Conservation (phyloP, 2,329 filamentous ascomycete species). For the Aspergillus intermedius region DNA sequence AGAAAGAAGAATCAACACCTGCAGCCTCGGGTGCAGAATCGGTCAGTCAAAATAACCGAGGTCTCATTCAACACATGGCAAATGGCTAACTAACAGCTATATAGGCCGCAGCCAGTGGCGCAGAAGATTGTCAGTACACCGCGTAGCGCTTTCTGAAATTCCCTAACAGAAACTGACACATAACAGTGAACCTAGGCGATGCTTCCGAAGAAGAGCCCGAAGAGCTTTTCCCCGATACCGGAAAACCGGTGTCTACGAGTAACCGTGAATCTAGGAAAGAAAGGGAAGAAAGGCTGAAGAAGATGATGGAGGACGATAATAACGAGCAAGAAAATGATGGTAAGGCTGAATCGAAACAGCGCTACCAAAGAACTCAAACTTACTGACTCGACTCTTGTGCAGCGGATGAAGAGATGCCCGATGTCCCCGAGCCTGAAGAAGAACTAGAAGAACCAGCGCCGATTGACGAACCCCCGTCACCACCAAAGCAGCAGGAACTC, state of each 20-base stretch:
- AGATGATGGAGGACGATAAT: conserved; percentile 69
- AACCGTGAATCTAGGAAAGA: conserved; percentile 50
- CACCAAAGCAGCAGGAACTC: conserved; percentile 43
- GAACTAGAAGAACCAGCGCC: conserved; percentile 32
- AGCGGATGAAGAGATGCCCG: conserved; percentile 51
- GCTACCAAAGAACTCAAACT: conserved; percentile 1
- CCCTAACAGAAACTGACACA: conserved; percentile 18
- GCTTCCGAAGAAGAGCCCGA: conserved; percentile 54
- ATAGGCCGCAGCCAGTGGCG: conserved; percentile 29
- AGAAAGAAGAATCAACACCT: conserved; percentile 37
- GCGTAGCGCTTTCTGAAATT: not conserved
- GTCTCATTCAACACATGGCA: not conserved
- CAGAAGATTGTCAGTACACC: conserved; percentile 44
- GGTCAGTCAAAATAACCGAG: conserved; percentile 22
- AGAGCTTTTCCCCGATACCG: conserved; percentile 41
- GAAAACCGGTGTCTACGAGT: conserved; percentile 31
- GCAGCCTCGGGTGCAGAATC: conserved; percentile 25
- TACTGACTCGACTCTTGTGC: conserved; percentile 10
- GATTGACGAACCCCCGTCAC: conserved; percentile 25
- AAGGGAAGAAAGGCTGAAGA: conserved; percentile 58
- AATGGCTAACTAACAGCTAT: not conserved
- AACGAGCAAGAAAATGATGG: conserved; percentile 18
- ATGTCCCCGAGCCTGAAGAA: conserved; percentile 39
- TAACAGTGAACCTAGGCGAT: conserved; percentile 44
- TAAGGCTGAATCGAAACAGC: conserved; percentile 8